Evolutionary conservation across 2,329 filamentous ascomycete genomes (phyloP).

Genomic region (Pseudocercospora musae): DNA sequence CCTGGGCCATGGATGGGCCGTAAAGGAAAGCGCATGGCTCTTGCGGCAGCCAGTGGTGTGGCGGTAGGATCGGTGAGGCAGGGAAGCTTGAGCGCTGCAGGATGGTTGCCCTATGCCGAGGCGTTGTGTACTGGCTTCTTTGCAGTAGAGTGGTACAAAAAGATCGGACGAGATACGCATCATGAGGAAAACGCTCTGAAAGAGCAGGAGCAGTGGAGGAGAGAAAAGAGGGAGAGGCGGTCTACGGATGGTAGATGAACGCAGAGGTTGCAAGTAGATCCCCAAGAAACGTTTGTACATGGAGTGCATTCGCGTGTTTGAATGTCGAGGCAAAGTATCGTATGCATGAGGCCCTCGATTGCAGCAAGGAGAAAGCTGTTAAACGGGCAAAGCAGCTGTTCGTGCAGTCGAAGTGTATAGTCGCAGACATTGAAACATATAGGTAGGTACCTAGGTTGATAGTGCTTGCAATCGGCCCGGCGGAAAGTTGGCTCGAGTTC

Average conservation of each 20-base stretch:
- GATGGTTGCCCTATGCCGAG: slow-evolving; percentile 8
- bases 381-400: too few relatives aligned
- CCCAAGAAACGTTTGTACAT: too few relatives aligned
- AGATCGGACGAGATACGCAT: slow-evolving; percentile 6
- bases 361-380: background rate
- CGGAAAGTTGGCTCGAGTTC: too few relatives aligned
- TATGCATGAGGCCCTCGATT: too few relatives aligned
- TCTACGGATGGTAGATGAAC: background rate
- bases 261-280: background rate
- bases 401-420: too few relatives aligned
- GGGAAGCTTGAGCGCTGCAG: background rate
- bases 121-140: slow-evolving; percentile 10
- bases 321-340: too few relatives aligned
- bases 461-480: too few relatives aligned
- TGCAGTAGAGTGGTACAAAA: slow-evolving; percentile 9
- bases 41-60: slow-evolving; percentile 7
- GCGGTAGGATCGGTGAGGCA: slow-evolving; percentile 5
- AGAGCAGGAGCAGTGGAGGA: slow-evolving; percentile 6
- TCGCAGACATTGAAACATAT: too few relatives aligned
- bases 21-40: slow-evolving; percentile 6
- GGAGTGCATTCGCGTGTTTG: background rate
- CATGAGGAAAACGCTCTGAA: slow-evolving; percentile 5
- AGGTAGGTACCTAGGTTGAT: too few relatives aligned
- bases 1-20: slow-evolving; percentile 8
- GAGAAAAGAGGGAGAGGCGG: background rate